phyloP scores from a whole-genome alignment of 2,329 filamentous ascomycete genomes.

The Penicillium sp. region DNA sequence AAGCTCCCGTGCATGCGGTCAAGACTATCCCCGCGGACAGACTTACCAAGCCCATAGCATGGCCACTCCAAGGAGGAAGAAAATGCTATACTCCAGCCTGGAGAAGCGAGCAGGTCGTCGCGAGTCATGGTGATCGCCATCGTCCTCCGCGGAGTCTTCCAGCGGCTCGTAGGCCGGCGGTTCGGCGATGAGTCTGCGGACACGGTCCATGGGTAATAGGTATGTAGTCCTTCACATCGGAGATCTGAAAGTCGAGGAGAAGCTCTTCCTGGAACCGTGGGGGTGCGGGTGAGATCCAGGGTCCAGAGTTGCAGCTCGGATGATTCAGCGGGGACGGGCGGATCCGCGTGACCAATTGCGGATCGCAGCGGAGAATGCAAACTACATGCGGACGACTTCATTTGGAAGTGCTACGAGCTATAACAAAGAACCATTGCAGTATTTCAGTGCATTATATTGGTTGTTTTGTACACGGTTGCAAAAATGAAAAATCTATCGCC shows the following conservation, averaged over 20 bases:
- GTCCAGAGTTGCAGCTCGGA: slow-evolving; percentile 5
- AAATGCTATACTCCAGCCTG: slow-evolving; percentile 81
- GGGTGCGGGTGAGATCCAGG: not conserved
- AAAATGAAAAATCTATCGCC: slow-evolving; percentile 15
- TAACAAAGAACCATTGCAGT: not conserved
- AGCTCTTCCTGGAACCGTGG: not conserved
- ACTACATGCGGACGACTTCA: not conserved
- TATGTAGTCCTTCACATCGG: not conserved
- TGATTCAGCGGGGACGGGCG: slow-evolving; percentile 11
- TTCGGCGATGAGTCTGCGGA: slow-evolving; percentile 34
- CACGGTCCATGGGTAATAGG: slow-evolving; percentile 31
- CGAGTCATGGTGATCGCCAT: slow-evolving; percentile 26
- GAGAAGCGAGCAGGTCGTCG: slow-evolving; percentile 58
- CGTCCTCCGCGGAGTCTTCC: slow-evolving; percentile 25
- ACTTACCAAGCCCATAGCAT: slow-evolving; percentile 97
- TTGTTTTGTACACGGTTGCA: slow-evolving; percentile 17
- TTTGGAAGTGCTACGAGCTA: not conserved
- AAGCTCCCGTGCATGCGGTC: not conserved
- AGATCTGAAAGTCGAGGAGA: not conserved
- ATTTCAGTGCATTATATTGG: not conserved
- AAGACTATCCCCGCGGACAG: not conserved
- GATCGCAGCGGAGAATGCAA: slow-evolving; percentile 5
- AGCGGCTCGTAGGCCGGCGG: slow-evolving; percentile 34
- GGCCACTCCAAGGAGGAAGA: slow-evolving; percentile 78
- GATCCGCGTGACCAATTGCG: slow-evolving; percentile 10